phyloP scores from a whole-genome alignment of 176 grass and related monocot genomes.

The Carex scoparia region DNA sequence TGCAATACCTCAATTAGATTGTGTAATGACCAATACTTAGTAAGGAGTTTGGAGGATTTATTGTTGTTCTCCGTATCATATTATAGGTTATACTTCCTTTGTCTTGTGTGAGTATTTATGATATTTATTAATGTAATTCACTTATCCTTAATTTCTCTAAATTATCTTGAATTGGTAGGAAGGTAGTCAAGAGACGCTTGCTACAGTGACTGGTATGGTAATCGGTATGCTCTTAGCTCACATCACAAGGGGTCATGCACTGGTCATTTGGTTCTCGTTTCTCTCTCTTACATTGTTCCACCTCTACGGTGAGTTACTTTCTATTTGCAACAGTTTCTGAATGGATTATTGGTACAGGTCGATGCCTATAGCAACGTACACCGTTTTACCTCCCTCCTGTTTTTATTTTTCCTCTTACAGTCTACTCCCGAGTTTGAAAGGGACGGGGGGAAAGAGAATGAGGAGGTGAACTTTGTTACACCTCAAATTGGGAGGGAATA shows the following conservation, averaged over 20 bases:
- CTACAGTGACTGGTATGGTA: conserved; percentile 87
- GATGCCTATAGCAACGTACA: background rate
- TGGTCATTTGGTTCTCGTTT: conserved; percentile 74
- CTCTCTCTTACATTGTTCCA: conserved; percentile 88
- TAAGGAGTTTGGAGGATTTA: background rate
- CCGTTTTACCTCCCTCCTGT: background rate
- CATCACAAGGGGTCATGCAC: conserved; percentile 64
- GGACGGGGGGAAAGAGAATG: too few relatives aligned
- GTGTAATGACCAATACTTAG: background rate
- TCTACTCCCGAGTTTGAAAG: too few relatives aligned
- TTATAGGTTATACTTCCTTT: background rate
- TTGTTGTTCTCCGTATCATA: background rate
- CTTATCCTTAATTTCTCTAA: background rate
- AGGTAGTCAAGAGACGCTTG: conserved; percentile 94
- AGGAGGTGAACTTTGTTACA: too few relatives aligned
- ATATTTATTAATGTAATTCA: background rate
- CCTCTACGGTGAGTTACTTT: conserved; percentile 75
- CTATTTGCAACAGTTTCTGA: background rate
- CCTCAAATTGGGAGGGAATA: too few relatives aligned
- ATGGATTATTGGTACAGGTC: background rate
- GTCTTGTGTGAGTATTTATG: background rate
- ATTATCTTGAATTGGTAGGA: conserved; percentile 42
- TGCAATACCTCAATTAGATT: background rate
- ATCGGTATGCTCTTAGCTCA: conserved; percentile 85
- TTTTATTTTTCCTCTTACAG: background rate